Evolutionary conservation across 495 filamentous ascomycete genomes (phyloP), one percentile per base, ranked within the genome.

Genomic region (Aspergillus diversus): DNA sequence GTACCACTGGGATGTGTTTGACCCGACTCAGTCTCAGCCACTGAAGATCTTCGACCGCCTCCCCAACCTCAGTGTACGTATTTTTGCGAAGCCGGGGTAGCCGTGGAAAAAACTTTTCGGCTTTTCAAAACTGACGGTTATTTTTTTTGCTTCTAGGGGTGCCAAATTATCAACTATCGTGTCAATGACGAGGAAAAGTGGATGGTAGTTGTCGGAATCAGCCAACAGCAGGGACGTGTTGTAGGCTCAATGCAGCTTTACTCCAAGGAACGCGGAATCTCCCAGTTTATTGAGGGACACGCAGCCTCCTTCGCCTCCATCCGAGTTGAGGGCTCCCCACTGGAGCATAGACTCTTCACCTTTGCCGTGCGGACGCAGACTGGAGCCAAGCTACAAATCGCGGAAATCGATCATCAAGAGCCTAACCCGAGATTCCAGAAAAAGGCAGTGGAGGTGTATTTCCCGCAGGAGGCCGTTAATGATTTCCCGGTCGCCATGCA

Each of bases 161-260:
- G 92, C 76, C 95, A 99, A 89, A 99, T 99, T 71, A 99, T 99
- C 84, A 99, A 98, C 80, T 99, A 99, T 79, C 92, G 94, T 56
- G 91, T 93, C 55, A 97, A 92, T 77, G 88, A 89, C 66, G 93
- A 98, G 65, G 93, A 91, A 64, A 96, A 96, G 77, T 99, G 95
- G 95, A 96, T 96, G 90, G 92, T 94, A 13, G 89, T 96, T 39
- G 92, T 99, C 55, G 95, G 95, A 72, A 99, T 99, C 68, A 92
- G 93, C 63, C 89, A 92, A 75, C 89, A 92, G 69, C 89, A 93
- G 76, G 94, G 93, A 27, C 91, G 95, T 61, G 94, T 99, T 39
- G 92, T 93, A 33, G 95, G 95, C 55, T 90, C 90, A 37, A 94
- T 99, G 89, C 95, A 99, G 76, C 84, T 99, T 11, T 98, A 96